Base-by-base conservation (phyloP, 2,329 filamentous ascomycete genomes). In the Chaetomium sp. region DNA sequence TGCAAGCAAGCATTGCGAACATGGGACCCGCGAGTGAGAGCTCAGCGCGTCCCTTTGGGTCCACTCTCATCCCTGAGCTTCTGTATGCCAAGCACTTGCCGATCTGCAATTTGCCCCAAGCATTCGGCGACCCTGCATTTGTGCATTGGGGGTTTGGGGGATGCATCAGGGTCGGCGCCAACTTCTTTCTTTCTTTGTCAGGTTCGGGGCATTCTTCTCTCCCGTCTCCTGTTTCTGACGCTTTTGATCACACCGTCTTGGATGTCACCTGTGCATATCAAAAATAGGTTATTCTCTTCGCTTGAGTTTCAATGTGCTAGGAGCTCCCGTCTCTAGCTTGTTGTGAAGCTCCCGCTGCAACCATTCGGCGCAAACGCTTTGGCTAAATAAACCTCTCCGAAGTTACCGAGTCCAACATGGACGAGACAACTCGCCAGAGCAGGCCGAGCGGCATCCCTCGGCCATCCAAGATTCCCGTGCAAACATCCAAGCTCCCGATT, bases 401-500 rank as follows among this genome's bases (percentile, higher is more conserved):
- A 59, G 27, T 19, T 21, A 21, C 47, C 38, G 12, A n/a, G 33
- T 1, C 29, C 60, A 63, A 60, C 27, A 72, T 70, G 69, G 65
- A 70, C 61, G 69, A 71, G 27, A 57, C n/a, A n/a, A n/a, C 65
- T 33, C 70, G 67, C 33, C 67, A 64, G 31, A 67, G 25, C 60
- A 69, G 56, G 57, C 67, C 66, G n/a, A 70, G 60, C 45, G 68
- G 67, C 57, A 67, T 72, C 55, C 68, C 71, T 12, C 70, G 70
- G 25, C 66, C 66, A n/a, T 72, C 71, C 10, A 71, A 66, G 45
- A 68, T 72, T 3, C 71, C 70, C 9, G 61, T 68, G 10, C 66
- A 68, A 25, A 25, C 65, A 9, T 72, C 71, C 49, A 72, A 70
- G 59, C 68, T 72, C 10, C 71, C 71, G 4, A 35, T 72, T 8